Evolutionary conservation across 2,329 filamentous ascomycete species (phyloP).

Genomic region (Aureobasidium sp.): DNA sequence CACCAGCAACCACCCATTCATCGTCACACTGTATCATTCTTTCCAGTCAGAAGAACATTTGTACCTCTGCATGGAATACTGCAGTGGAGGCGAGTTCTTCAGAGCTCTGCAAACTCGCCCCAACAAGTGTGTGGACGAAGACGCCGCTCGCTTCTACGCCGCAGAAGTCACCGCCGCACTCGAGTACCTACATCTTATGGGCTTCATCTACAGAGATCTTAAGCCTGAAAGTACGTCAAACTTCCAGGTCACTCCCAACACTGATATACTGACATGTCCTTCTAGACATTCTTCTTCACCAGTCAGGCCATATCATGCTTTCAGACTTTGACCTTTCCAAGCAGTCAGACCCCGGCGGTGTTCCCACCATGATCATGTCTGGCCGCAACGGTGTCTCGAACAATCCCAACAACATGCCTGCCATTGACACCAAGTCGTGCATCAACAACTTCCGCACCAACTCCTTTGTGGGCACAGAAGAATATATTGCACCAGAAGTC

Average conservation of each 20-base stretch:
- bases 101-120: conserved; percentile 90
- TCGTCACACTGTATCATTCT: conserved; percentile 96
- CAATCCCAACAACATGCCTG: conserved; percentile 58
- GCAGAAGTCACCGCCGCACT: conserved; percentile 94
- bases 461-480: conserved; percentile 95
- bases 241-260: neutral
- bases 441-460: conserved; percentile 98
- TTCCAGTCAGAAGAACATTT: conserved; percentile 99
- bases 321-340: conserved; percentile 98
- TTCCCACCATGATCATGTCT: conserved; percentile 94
- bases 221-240: conserved; percentile 81
- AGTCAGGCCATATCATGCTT: conserved; percentile 99
- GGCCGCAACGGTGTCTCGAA: conserved; percentile 75
- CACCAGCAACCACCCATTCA: conserved; percentile 98
- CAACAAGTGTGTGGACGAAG: conserved; percentile 94
- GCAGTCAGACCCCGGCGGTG: conserved; percentile 90
- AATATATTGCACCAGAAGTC: conserved; percentile 97
- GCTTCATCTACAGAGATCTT: conserved; percentile 95
- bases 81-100: conserved; percentile 98
- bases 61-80: conserved; percentile 99
- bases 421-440: conserved; percentile 98
- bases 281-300: conserved; percentile 88
- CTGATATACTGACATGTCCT: conserved; percentile 28
- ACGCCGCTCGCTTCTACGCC: conserved; percentile 94
- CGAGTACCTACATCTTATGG: conserved; percentile 97